Base-by-base conservation (phyloP, 345 rosid species). In the Salix viminalis region DNA sequence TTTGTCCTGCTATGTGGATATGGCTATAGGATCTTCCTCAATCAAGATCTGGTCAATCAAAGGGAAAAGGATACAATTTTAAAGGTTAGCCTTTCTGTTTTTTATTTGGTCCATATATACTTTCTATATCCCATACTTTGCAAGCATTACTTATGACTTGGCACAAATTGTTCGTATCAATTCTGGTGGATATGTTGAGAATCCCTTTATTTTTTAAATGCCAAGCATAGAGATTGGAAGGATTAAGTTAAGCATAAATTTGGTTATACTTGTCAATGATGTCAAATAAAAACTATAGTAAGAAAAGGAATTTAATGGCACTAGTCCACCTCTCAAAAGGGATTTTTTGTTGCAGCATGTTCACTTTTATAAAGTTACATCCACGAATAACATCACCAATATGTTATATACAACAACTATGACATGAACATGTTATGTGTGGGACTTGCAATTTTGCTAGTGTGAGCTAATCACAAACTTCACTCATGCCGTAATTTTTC, bases 11-110 rank as follows among this genome's bases (percentile, higher is more conserved):
- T 65, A 65, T 77, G 76, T 73, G 68, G 72, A 71, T 79, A 28
- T 82, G 84, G 68, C 66, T 75, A 7, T 76, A 90, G 94, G 85
- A 76, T 30, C 72, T 36, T 24, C 66, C 74, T 69, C 62, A 13
- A 48, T 46, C 52, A 50, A 79, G 69, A 72, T 74, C 85, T 78
- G 58, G 74, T 69, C 67, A 64, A 54, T 32, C 70, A 42, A 82
- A 83, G 70, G 77, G 78, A 37, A 56, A 62, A 78, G 69, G 73
- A 83, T 79, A 79, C 32, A 85, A 74, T 36, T 67, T 81, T 75
- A 73, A 75, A 80, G 90, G 91, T 90, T 78, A 78, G 85, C 60
- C 58, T 24, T 44, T 67, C 50, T 54, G 18, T 68, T 41, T 32
- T 16, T n/a, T 21, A 67, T 73, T 19, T 72, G 19, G 21, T 48